phyloP scores from a whole-genome alignment of 495 filamentous ascomycete genomes.

The Daldinia grandis region DNA sequence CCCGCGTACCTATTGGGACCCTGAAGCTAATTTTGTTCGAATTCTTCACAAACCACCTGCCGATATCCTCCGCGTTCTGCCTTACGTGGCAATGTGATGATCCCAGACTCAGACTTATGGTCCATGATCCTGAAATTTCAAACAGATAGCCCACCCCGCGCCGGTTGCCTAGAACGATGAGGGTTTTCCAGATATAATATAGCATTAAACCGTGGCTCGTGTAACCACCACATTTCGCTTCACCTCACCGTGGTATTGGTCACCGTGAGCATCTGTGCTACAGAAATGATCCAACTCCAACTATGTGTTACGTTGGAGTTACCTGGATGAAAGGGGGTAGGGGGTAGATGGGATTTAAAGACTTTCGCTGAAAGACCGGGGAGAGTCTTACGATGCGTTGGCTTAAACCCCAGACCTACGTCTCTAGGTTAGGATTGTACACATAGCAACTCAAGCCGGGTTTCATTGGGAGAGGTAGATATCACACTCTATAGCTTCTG shows the following conservation, averaged over 20 bases:
- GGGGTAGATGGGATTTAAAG: constrained; percentile 21
- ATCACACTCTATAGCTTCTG: background rate
- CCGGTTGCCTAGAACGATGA: constrained; percentile 6
- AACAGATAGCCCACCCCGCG: background rate
- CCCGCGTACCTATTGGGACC: constrained; percentile 17
- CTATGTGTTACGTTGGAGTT: constrained; percentile 29
- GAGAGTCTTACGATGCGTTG: constrained; percentile 18
- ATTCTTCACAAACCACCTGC: constrained; percentile 18
- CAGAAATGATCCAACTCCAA: constrained; percentile 28
- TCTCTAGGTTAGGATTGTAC: constrained; percentile 4
- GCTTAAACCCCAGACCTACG: constrained; percentile 10
- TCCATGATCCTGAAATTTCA: background rate
- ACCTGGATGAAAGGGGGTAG: constrained; percentile 29
- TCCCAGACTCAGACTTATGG: background rate
- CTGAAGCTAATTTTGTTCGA: background rate
- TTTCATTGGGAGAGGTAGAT: background rate
- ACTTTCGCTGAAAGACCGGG: constrained; percentile 10
- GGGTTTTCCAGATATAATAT: constrained; percentile 31
- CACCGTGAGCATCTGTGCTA: constrained; percentile 20
- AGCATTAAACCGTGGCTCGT: constrained; percentile 33
- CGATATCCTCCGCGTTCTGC: constrained; percentile 15
- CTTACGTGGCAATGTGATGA: constrained; percentile 15
- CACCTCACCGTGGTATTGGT: constrained; percentile 33
- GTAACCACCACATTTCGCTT: constrained; percentile 30
- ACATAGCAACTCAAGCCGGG: constrained; percentile 12